Evolutionary conservation across 768 basidiomycete species (phyloP).

Genomic region (Sporobolomyces roseus): DNA sequence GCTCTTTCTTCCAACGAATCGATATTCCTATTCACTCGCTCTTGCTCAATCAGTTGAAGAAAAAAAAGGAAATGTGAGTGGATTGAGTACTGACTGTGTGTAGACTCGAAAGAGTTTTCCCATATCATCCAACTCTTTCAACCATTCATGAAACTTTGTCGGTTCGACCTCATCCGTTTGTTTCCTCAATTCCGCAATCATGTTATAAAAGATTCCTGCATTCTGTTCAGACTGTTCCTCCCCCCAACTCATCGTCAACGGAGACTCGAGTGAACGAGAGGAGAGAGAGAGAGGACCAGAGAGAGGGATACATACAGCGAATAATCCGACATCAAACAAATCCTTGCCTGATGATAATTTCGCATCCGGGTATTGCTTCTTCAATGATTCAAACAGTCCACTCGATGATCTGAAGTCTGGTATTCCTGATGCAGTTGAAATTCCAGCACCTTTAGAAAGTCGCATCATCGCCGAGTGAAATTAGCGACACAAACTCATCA

Average conservation of each 20-base stretch:
- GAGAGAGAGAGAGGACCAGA: too few relatives aligned
- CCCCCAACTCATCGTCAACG: neutral
- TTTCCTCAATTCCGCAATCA: slow-evolving; percentile 77
- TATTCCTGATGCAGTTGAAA: slow-evolving; percentile 80
- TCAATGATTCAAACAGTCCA: slow-evolving; percentile 73
- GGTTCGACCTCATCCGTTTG: slow-evolving; percentile 69
- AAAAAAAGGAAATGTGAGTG: neutral
- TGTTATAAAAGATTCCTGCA: slow-evolving; percentile 75
- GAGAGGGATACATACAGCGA: slow-evolving; percentile 62
- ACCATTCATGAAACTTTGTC: slow-evolving; percentile 72
- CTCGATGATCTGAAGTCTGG: slow-evolving; percentile 82
- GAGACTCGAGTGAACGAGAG: neutral
- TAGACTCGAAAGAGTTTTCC: slow-evolving; percentile 78
- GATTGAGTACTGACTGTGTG: slow-evolving; percentile 57
- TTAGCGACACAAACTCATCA: too few relatives aligned
- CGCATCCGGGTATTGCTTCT: slow-evolving; percentile 71
- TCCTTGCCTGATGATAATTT: slow-evolving; percentile 72
- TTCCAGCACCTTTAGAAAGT: slow-evolving; percentile 64
- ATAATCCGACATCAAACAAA: slow-evolving; percentile 83
- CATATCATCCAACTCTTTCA: slow-evolving; percentile 69
- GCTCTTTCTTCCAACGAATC: slow-evolving; percentile 9
- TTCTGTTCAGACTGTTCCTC: slow-evolving; percentile 65
- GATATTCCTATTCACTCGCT: neutral
- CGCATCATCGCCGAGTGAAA: too few relatives aligned
- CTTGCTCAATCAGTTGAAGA: neutral